Evolutionary conservation across 306 rosid species (phyloP), one percentile per base, ranked within the genome.

Genomic region (Dryas octopetala): DNA sequence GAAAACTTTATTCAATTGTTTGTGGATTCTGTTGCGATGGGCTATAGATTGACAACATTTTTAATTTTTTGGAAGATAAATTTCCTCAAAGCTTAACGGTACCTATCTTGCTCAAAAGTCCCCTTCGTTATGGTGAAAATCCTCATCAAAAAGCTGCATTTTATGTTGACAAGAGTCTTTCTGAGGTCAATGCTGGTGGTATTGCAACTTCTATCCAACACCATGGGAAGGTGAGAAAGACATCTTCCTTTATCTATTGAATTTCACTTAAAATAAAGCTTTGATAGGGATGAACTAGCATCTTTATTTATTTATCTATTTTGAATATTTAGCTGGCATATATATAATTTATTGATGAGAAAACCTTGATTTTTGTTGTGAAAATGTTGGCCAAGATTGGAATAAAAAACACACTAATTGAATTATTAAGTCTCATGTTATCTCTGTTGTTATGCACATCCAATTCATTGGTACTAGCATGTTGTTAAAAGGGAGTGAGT

Each of bases 91-190:
- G 91, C 82, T 81, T 91, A 53, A 88, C 92, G 0, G 88, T 91
- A 65, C 96, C 98, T 17, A 82, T 94, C 28, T 75, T 81, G 41
- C 86, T 86, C 19, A 85, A 86, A 83, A 90, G 91, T 84, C 73
- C 83, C 40, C 97, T 90, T 47, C 93, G 97, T 3, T 94, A 94
- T 28, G 97, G 98, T 80, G 98, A 94, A 91, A 94, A 94, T 88
- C 97, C 96, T 82, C 97, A 94, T 78, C 98, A 94, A 68, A 86
- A 82, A 72, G 93, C 95, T 78, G 96, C 98, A 11, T 83, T 94
- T 77, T 94, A 90, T 81, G 91, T 87, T 66, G 97, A 94, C 65
- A 88, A 82, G 87, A 87, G 90, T 46, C 89, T 94, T 78, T 78
- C 93, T 14, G 97, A 94, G 86, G 88, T 91, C 59, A 82, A 86